A percentile compares a stretch with the other conserved stretches of the same genome.
Conservation (phyloP, 2,329 filamentous ascomycete genomes). For the Fusarium hostae region DNA sequence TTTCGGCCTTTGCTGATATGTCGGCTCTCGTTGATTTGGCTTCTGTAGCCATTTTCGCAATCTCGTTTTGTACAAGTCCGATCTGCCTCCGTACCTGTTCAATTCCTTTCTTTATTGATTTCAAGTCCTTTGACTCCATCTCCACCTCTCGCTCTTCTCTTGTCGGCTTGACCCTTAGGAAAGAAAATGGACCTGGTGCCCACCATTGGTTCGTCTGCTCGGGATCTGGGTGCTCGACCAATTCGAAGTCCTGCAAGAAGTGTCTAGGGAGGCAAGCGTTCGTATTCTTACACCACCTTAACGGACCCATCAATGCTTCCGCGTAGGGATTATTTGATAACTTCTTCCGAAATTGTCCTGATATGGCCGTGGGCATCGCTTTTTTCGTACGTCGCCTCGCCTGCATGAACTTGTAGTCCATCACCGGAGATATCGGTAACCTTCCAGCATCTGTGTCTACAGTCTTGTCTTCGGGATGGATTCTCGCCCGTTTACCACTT, state of each 20-base stretch:
- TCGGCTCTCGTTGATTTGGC: neutral
- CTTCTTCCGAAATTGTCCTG: constrained; percentile 65
- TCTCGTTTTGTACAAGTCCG: neutral
- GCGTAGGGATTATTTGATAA: constrained; percentile 73
- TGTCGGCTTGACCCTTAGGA: constrained; percentile 40
- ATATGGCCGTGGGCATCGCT: constrained; percentile 42
- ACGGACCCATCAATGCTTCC: constrained; percentile 67
- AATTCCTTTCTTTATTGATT: neutral
- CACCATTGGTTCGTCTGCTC: constrained; percentile 63
- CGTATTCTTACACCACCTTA: constrained; percentile 67
- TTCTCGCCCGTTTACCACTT: constrained; percentile 45
- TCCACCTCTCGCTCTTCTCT: neutral
- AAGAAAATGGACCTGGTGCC: constrained; percentile 59
- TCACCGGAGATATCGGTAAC: constrained; percentile 65
- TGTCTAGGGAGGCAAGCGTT: constrained; percentile 62
- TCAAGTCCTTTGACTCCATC: neutral
- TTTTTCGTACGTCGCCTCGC: constrained; percentile 57
- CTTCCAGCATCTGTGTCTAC: constrained; percentile 58
- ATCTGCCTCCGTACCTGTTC: neutral
- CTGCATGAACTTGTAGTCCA: constrained; percentile 62
- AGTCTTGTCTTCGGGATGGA: constrained; percentile 56
- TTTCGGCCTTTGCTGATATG: neutral
- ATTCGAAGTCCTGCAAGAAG: constrained; percentile 71
- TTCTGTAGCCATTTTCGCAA: neutral
- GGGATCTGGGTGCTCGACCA: constrained; percentile 67